These are phyloP conservation scores for Ambrosia artemisiifolia DNA, from an alignment of 129 eudicot genomes.

Conservation along the genomic window DNA sequence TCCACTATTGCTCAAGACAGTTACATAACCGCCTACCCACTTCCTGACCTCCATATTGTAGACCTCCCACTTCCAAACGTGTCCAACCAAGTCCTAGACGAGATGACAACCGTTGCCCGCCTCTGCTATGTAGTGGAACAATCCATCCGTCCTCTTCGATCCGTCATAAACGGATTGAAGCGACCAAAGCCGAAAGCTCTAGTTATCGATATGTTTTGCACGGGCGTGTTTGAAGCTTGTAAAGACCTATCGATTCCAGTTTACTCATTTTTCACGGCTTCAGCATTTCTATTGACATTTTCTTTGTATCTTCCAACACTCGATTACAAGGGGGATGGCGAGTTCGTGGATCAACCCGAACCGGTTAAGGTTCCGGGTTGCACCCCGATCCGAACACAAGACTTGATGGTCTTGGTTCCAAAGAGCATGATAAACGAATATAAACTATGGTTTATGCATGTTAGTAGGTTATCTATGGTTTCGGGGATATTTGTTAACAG, in stretches of 20 bases:
- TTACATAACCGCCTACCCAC: slow-evolving; percentile 26
- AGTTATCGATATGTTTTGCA: slow-evolving; percentile 41
- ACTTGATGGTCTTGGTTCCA: slow-evolving; percentile 27
- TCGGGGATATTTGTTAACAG: slow-evolving; percentile 45
- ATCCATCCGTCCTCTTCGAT: slow-evolving; percentile 31
- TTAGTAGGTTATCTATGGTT: slow-evolving; percentile 19
- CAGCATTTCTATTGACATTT: slow-evolving; percentile 27
- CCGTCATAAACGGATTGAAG: slow-evolving; percentile 15
- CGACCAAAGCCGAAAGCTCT: slow-evolving; percentile 29
- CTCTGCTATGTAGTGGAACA: slow-evolving; percentile 24
- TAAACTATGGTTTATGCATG: slow-evolving; percentile 35
- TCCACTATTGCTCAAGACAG: slow-evolving; percentile 29
- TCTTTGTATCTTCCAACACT: slow-evolving; percentile 38
- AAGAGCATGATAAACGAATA: slow-evolving; percentile 41
- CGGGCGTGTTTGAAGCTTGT: slow-evolving; percentile 35
- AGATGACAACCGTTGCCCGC: slow-evolving; percentile 9
- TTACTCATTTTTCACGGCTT: slow-evolving; percentile 37
- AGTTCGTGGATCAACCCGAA: slow-evolving; percentile 39
- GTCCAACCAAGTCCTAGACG: slow-evolving; percentile 13
- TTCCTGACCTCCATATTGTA: slow-evolving; percentile 32
- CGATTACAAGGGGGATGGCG: slow-evolving; percentile 40
- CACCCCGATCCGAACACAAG: slow-evolving; percentile 25
- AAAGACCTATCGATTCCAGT: slow-evolving; percentile 34
- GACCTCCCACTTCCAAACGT: slow-evolving; percentile 42
- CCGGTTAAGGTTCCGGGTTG: slow-evolving; percentile 48